phyloP scores from a whole-genome alignment of 192 early-diverging fungal genomes.

The Allomyces macrogynus region DNA sequence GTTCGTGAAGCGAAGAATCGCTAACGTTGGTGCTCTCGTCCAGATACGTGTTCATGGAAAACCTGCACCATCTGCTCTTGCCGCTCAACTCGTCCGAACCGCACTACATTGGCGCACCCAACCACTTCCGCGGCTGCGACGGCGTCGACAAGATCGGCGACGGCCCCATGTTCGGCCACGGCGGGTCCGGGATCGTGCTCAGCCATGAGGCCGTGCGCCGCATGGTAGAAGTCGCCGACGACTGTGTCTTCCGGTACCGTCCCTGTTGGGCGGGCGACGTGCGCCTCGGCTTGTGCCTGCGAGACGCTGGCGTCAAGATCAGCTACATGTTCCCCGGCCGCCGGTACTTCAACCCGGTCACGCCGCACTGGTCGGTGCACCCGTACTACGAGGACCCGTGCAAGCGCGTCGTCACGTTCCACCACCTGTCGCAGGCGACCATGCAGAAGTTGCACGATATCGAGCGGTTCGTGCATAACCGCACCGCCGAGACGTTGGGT shows the following conservation, averaged over 20 bases:
- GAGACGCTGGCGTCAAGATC: slow-evolving; percentile 22
- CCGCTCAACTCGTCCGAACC: slow-evolving; percentile 13
- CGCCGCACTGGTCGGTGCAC: slow-evolving; percentile 2
- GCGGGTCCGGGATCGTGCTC: slow-evolving; percentile 29
- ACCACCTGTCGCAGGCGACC: slow-evolving; percentile 20
- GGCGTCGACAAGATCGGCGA: slow-evolving; percentile 19
- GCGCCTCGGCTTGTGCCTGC: slow-evolving; percentile 27
- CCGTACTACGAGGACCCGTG: slow-evolving; percentile 18
- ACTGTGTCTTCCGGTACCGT: slow-evolving; percentile 21
- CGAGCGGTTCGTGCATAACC: background rate
- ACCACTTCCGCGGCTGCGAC: slow-evolving; percentile 22
- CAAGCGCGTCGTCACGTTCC: slow-evolving; percentile 22
- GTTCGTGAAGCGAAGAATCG: too few species aligned
- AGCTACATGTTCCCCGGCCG: background rate
- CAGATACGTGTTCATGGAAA: slow-evolving; percentile 9
- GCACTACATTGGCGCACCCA: slow-evolving; percentile 21
- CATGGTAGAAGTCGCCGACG: slow-evolving; percentile 14
- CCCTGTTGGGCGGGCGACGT: slow-evolving; percentile 40
- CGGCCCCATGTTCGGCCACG: slow-evolving; percentile 32
- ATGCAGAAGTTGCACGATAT: slow-evolving; percentile 19
- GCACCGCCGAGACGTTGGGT: too few species aligned
- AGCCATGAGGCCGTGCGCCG: slow-evolving; percentile 20
- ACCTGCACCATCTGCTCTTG: slow-evolving; percentile 13
- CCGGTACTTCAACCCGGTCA: background rate
- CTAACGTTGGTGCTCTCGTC: too few species aligned